Evolutionary conservation across 2,329 filamentous ascomycete species (phyloP), one percentile per base, ranked within the genome.

Genomic region (Stagonosporopsis tanaceti): DNA sequence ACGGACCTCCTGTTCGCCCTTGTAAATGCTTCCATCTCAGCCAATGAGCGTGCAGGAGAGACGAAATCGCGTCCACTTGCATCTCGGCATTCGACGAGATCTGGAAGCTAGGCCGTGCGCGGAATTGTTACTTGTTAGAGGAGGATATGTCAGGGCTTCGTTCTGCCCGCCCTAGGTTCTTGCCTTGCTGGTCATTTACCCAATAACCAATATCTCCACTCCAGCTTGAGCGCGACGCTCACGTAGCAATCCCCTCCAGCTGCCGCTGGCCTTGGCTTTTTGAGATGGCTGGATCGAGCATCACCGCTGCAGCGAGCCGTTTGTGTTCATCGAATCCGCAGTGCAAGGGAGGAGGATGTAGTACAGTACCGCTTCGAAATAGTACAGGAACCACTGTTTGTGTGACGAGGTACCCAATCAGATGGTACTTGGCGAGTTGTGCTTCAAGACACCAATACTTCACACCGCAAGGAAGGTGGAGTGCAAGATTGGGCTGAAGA

Each of bases 1-100:
- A 58, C 42, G 48, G 56, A 57, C 57, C 47, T 56, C 35, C 57
- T 46, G 50, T 55, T 62, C 50, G 45, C 47, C 41, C 47, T 42
- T 48, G 14, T 15, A 46, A 37, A 22, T 22, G 48, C 42, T 38
- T 22, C 38, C 22, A 3, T 4, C 6, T 4, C 6, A 27, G n/a
- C 47, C 48, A 51, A 48, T 51, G 8, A 40, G 24, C 14, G 9
- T 25, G 42, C 41, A 8, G 1, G 8, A 25, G 6, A 25, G 8
- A 24, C 5, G 4, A 51, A 41, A 45, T 20, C 28, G n/a, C 9
- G 30, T 24, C 5, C 30, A 27, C 8, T 51, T 25, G 22, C 14
- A 28, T 20, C 27, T 34, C 24, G 24, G n/a, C 7, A 46, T 41
- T 38, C 12, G 35, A 44, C 20, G 25, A 25, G 6, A 20, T 38